Conservation (phyloP, 352 stramenopile species). For the Phytophthora europaea region DNA sequence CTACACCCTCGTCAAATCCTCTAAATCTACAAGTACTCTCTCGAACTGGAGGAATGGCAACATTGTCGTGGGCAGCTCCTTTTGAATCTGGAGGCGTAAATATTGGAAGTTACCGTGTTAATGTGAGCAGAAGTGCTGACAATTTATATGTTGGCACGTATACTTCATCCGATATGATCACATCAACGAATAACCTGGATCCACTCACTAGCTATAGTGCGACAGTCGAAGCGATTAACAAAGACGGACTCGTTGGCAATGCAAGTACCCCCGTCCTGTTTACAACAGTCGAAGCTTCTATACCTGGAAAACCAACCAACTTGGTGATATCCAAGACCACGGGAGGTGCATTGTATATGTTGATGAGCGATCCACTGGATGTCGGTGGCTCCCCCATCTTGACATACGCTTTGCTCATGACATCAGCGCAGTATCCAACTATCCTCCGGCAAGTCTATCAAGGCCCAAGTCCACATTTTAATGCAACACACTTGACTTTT, state of each 20-base stretch:
- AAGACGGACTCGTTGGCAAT: conserved; percentile 39
- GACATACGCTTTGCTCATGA: conserved; percentile 37
- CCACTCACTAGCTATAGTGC: conserved; percentile 45
- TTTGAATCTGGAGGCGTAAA: conserved; percentile 52
- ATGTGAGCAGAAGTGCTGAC: conserved; percentile 13
- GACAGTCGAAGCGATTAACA: conserved; percentile 48
- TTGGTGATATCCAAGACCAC: conserved; percentile 39
- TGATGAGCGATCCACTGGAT: conserved; percentile 47
- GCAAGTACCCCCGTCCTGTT: conserved; percentile 26
- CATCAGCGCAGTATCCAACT: conserved; percentile 47
- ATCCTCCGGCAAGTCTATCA: conserved; percentile 59
- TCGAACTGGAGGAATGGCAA: conserved; percentile 52
- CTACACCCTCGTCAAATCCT: conserved; percentile 44
- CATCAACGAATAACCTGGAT: conserved; percentile 40
- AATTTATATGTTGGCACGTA: conserved; percentile 6
- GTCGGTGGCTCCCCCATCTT: conserved; percentile 43
- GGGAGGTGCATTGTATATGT: conserved; percentile 54
- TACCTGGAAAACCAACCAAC: conserved; percentile 46
- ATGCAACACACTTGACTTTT: conserved; percentile 44
- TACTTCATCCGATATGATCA: conserved; percentile 1
- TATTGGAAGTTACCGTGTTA: conserved; percentile 47
- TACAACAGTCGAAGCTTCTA: conserved; percentile 42
- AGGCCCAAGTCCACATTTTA: conserved; percentile 25
- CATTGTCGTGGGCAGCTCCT: conserved; percentile 53
- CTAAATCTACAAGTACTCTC: conserved; percentile 31